A percentile compares a stretch with the other conserved stretches of the same genome.
phyloP scores from a whole-genome alignment of 139 green algal genomes.

The Limnomonas spitsbergensis region DNA sequence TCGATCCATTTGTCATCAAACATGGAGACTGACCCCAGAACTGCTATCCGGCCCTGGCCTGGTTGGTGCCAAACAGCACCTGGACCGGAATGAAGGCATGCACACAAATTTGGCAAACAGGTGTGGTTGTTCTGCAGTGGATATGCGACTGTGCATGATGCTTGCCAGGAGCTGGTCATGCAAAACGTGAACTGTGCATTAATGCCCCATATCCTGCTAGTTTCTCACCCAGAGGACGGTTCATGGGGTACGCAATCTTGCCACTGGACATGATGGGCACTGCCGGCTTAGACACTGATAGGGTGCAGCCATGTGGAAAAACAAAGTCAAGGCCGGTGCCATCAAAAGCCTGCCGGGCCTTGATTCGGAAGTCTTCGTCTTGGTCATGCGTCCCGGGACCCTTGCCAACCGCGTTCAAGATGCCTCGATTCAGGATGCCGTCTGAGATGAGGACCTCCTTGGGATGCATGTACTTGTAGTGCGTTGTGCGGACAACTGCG shows the following conservation, averaged over 20 bases:
- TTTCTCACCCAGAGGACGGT: constrained; percentile 56
- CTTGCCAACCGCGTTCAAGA: constrained; percentile 48
- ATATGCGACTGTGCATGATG: no score
- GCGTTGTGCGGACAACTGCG: constrained; percentile 64
- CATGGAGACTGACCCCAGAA: constrained; percentile 68
- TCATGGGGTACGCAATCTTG: constrained; percentile 75
- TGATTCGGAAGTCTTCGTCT: constrained; percentile 39
- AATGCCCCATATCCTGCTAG: no score
- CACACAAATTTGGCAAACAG: not conserved
- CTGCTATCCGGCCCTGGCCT: constrained; percentile 56
- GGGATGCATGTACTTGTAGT: constrained; percentile 83
- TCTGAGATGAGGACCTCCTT: constrained; percentile 72
- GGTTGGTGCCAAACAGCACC: constrained; percentile 59
- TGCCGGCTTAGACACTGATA: constrained; percentile 66
- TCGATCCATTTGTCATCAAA: constrained; percentile 84
- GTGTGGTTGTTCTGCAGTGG: no score
- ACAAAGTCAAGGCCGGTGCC: constrained; percentile 64
- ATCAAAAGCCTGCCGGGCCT: constrained; percentile 38
- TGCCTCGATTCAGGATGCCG: constrained; percentile 74
- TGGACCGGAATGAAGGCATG: constrained; percentile 15
- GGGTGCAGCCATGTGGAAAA: constrained; percentile 73
- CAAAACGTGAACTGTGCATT: no score
- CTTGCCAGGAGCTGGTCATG: no score
- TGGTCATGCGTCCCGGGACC: constrained; percentile 20
- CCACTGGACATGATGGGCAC: constrained; percentile 73